Evolutionary conservation across 2,329 filamentous ascomycete species (phyloP).

Genomic region (Stenocarpella maydis): DNA sequence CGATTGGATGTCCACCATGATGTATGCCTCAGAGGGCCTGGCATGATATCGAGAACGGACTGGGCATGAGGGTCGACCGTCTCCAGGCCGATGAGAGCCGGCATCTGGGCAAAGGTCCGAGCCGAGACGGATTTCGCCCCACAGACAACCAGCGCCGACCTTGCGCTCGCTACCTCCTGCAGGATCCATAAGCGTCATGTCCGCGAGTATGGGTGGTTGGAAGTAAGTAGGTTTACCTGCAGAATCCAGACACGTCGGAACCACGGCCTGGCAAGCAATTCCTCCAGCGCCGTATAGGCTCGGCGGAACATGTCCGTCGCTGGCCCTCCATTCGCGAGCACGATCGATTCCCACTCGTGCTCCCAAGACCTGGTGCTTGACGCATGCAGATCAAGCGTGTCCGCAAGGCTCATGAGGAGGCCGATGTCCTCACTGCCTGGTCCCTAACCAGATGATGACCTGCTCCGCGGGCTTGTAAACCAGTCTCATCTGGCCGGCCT

Average conservation of each 20-base stretch:
- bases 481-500: slow-evolving; percentile 35
- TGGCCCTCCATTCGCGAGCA: slow-evolving; percentile 9
- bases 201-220: too few species aligned
- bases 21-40: neutral
- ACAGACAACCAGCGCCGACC: slow-evolving; percentile 1
- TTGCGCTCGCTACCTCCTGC: slow-evolving; percentile 21
- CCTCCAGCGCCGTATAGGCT: neutral
- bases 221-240: too few species aligned
- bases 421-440: neutral
- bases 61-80: neutral
- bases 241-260: slow-evolving; percentile 34
- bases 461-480: slow-evolving; percentile 33
- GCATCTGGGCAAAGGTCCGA: slow-evolving; percentile 9
- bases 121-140: neutral
- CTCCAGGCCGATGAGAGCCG: neutral
- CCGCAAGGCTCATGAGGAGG: slow-evolving; percentile 1
- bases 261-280: slow-evolving; percentile 8
- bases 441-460: slow-evolving; percentile 37
- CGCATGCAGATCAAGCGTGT: neutral
- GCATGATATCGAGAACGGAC: slow-evolving; percentile 1
- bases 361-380: slow-evolving; percentile 3
- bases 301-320: neutral
- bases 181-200: too few species aligned
- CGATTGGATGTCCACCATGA: slow-evolving; percentile 13
- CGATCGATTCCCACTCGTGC: slow-evolving; percentile 8